These are phyloP conservation scores for Phaeosphaeriaceae sp. DNA, from an alignment of 2,329 filamentous ascomycete species.

Conservation along the genomic window DNA sequence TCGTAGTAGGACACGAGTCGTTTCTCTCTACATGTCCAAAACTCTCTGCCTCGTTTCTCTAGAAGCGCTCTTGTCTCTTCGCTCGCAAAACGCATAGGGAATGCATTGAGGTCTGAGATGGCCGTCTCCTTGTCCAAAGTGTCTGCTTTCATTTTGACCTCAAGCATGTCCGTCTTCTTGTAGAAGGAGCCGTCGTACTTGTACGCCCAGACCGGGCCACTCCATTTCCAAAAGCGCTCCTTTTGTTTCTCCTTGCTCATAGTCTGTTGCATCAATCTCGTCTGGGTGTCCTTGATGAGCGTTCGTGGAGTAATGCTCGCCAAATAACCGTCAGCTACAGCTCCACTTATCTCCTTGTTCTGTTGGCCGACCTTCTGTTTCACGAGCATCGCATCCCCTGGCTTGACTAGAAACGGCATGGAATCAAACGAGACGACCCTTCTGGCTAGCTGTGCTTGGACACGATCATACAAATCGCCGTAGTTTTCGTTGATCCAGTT, in stretches of 20 bases:
- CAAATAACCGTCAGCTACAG: conserved; percentile 1
- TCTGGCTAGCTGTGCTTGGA: conserved; percentile 5
- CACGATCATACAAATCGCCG: background rate
- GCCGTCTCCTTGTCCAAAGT: conserved; percentile 1
- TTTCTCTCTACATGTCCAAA: conserved; percentile 12
- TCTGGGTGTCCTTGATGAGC: background rate
- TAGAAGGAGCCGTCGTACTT: conserved; percentile 16
- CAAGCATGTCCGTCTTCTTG: background rate
- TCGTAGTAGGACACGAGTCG: conserved; percentile 7
- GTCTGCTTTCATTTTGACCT: conserved; percentile 3
- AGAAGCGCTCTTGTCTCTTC: conserved; percentile 1
- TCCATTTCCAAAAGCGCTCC: conserved; percentile 7
- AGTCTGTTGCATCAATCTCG: background rate
- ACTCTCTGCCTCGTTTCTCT: conserved; percentile 8
- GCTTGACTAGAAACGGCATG: conserved; percentile 6
- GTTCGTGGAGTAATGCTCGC: background rate
- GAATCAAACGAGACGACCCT: conserved; percentile 5
- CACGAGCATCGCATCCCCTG: conserved; percentile 5
- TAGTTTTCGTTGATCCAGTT: conserved; percentile 7
- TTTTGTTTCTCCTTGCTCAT: conserved; percentile 2
- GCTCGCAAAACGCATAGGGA: conserved; percentile 4
- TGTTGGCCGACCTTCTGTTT: background rate
- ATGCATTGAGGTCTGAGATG: conserved; percentile 5
- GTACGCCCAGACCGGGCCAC: conserved; percentile 7
- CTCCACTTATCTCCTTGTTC: conserved; percentile 1